Base-by-base conservation (phyloP, 352 stramenopile genomes). In the Globisporangium splendens region DNA sequence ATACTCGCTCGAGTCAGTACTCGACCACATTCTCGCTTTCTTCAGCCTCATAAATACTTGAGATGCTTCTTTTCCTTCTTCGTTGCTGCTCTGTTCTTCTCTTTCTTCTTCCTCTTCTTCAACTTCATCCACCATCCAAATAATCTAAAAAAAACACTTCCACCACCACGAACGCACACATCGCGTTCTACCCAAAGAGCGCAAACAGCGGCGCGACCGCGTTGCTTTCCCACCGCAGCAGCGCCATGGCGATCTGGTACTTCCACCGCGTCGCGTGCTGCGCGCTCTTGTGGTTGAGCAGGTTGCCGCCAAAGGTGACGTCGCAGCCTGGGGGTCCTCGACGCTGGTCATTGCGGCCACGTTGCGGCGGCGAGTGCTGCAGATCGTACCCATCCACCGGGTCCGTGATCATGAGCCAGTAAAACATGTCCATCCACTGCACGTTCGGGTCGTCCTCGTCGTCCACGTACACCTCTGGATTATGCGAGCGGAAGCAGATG, bases 341-440 rank as follows among this genome's bases (percentile, higher is more conserved):
- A 12, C n/a, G 13, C 3, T 50, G 24, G 14, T 8, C 14, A 15
- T 41, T 18, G 7, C 20, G 54, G 8, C 14, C 22, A 15, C 28
- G 28, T 24, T 35, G 55, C 55, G 46, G 38, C 10, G 15, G 54
- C 65, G 46, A 28, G 47, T 31, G 63, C 20, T 54, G 54, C 20
- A 54, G 18, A 38, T 61, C 18, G 33, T 49, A 22, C 38, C 66
- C 55, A 0, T 57, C 55, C 0, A 56, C 63, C 21, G 78, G 75
- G 54, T 91, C 77, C 1, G 80, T 87, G 57, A 91, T 75, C 82
- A 89, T 86, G 47, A 91, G 79, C 82, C 82, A 91, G 70, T 91
- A 91, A 41, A 89, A 89, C 79, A 91, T 91, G 33, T 89, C 79
- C 79, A 91, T 89, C 82, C 82, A 91, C 72, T 91, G 75, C 18